A percentile compares a stretch with the other conserved stretches of the same genome.
Conservation (phyloP, 768 basidiomycete genomes). For the Mycena indigotica region DNA sequence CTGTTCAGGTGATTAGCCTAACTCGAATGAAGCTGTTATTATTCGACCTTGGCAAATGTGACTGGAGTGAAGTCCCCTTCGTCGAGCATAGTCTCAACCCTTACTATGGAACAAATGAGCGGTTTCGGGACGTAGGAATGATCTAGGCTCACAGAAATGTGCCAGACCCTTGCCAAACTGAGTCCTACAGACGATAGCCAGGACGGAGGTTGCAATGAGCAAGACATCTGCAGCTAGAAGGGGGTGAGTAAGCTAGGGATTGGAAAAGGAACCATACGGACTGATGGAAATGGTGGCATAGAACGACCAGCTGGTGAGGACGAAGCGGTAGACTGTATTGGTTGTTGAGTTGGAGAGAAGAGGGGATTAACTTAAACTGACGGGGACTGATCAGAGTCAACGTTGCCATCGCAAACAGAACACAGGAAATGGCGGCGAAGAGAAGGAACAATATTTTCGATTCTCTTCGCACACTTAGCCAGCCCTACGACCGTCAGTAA, state of each 20-base stretch:
- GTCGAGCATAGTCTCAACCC: constrained; percentile 42
- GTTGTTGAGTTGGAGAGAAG: not conserved
- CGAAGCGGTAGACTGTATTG: constrained; percentile 42
- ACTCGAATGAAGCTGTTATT: not conserved
- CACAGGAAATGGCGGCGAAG: constrained; percentile 41
- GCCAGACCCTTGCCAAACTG: constrained; percentile 59
- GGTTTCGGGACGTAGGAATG: not conserved
- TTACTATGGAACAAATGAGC: constrained; percentile 30
- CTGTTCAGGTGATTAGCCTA: not conserved
- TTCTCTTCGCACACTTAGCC: constrained; percentile 50
- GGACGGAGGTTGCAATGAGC: constrained; percentile 40
- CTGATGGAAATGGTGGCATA: constrained; percentile 49
- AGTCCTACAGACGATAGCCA: constrained; percentile 51
- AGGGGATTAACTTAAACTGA: too few relatives aligned
- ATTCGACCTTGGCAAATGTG: constrained; percentile 35
- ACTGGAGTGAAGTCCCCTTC: constrained; percentile 47
- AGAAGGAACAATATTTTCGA: constrained; percentile 38
- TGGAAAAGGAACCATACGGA: not conserved
- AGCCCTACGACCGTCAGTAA: constrained; percentile 50
- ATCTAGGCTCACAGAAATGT: constrained; percentile 47
- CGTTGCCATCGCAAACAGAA: constrained; percentile 41
- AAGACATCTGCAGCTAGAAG: constrained; percentile 39
- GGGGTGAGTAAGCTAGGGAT: not conserved
- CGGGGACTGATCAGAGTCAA: constrained; percentile 46
- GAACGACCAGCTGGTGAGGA: constrained; percentile 48